These are phyloP conservation scores for Ascosphaera apis DNA, from an alignment of 2,329 filamentous ascomycete species.

Conservation along the genomic window DNA sequence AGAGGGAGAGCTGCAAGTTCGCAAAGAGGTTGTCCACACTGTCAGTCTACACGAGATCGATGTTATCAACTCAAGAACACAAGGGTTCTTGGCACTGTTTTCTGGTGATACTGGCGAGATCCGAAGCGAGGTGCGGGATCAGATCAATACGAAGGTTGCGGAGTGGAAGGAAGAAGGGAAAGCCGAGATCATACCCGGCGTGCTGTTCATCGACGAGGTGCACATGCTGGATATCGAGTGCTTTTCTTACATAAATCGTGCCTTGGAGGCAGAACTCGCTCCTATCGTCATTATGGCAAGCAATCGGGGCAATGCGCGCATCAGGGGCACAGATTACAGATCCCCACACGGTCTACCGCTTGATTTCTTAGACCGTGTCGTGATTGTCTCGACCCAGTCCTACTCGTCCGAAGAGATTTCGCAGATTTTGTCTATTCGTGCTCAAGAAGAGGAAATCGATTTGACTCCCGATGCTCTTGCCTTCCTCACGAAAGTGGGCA, in stretches of 20 bases:
- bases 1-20: conserved; percentile 89
- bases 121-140: conserved; percentile 83
- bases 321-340: conserved; percentile 79
- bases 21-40: conserved; percentile 91
- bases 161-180: conserved; percentile 99
- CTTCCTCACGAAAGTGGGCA: conserved; percentile 82
- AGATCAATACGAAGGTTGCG: conserved; percentile 96
- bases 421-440: conserved; percentile 78
- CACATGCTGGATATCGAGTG: conserved; percentile 99
- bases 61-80: conserved; percentile 97
- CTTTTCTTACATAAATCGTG: conserved; percentile 96
- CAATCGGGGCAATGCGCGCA: conserved; percentile 78
- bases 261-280: conserved; percentile 79
- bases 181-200: conserved; percentile 88
- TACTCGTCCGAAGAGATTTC: conserved; percentile 70
- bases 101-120: conserved; percentile 97
- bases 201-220: conserved; percentile 95
- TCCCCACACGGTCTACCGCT: conserved; percentile 85
- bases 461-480: conserved; percentile 73
- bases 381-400: conserved; percentile 81
- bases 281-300: conserved; percentile 99
- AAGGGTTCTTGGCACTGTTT: conserved; percentile 91
- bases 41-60: conserved; percentile 96
- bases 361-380: conserved; percentile 86
- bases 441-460: conserved; percentile 90